phyloP scores from a whole-genome alignment of 176 grass and related monocot genomes.

The Guadua angustifolia region DNA sequence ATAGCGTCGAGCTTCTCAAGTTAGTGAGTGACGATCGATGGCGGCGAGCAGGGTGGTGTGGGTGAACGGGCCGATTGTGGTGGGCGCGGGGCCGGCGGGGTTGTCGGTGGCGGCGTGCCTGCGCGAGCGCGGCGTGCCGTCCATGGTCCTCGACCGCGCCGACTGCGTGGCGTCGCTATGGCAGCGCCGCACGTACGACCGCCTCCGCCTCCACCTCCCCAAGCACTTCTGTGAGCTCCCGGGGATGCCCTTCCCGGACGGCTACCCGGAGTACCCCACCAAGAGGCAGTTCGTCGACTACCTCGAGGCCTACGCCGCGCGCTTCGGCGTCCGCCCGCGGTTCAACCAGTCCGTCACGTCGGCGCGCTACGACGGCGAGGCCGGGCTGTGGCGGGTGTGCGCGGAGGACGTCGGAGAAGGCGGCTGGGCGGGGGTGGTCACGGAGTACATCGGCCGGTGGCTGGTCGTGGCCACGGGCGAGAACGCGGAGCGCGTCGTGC shows the following conservation, averaged over 20 bases:
- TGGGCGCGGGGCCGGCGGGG: slow-evolving; percentile 77
- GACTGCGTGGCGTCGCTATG: slow-evolving; percentile 87
- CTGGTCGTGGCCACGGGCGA: slow-evolving; percentile 81
- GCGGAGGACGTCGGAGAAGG: slow-evolving; percentile 16
- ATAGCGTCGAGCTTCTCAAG: background rate
- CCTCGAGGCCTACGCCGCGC: slow-evolving; percentile 60
- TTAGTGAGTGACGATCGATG: background rate
- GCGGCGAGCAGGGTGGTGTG: slow-evolving; percentile 47
- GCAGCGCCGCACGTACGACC: slow-evolving; percentile 75
- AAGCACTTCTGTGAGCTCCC: slow-evolving; percentile 84
- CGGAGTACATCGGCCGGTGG: slow-evolving; percentile 86
- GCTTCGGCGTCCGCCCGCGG: slow-evolving; percentile 42
- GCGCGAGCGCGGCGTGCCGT: slow-evolving; percentile 48
- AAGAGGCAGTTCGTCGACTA: slow-evolving; percentile 75
- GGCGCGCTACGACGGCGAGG: slow-evolving; percentile 57
- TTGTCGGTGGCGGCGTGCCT: slow-evolving; percentile 71
- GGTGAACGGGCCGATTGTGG: slow-evolving; percentile 80
- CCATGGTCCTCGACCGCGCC: slow-evolving; percentile 64
- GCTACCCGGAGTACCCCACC: slow-evolving; percentile 69
- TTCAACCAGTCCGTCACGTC: slow-evolving; percentile 76
- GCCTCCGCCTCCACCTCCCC: slow-evolving; percentile 73
- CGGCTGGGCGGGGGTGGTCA: background rate
- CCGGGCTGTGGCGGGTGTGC: slow-evolving; percentile 57
- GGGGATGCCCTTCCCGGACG: slow-evolving; percentile 53
- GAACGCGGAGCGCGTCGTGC: slow-evolving; percentile 72